Conservation (phyloP, 352 stramenopile species). For the Halophytophthora polymorphica region DNA sequence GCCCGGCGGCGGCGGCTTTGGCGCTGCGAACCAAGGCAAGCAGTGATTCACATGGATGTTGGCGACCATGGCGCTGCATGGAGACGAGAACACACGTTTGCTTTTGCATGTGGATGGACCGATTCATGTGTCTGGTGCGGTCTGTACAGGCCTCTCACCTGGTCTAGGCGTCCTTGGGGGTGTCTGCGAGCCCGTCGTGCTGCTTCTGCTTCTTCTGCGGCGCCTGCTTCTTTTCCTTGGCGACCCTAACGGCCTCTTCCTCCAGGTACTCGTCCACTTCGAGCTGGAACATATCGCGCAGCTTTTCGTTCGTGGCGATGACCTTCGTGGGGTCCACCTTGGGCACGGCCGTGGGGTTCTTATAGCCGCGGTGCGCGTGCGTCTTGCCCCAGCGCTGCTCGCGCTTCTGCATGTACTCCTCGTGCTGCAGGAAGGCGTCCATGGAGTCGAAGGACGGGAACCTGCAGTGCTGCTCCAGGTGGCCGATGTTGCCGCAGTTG, state of each 20-base stretch:
- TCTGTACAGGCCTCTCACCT: conserved; percentile 5
- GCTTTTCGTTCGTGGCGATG: conserved; percentile 41
- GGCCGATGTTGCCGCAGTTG: conserved; percentile 72
- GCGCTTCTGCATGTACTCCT: conserved; percentile 18
- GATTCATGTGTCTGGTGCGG: background rate
- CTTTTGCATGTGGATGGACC: too few species aligned
- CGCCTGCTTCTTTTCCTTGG: conserved; percentile 12
- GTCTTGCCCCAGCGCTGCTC: conserved; percentile 18
- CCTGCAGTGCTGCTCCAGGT: conserved; percentile 48
- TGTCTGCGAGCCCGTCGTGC: conserved; percentile 14
- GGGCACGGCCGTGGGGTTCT: conserved; percentile 11
- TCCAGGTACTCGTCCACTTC: conserved; percentile 64
- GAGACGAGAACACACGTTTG: too few species aligned
- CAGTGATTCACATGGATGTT: conserved; percentile 5
- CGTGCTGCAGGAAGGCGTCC: conserved; percentile 25
- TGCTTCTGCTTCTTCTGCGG: conserved; percentile 13
- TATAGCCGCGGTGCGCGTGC: conserved; percentile 9
- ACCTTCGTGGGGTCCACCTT: conserved; percentile 21
- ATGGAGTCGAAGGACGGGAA: conserved; percentile 27
- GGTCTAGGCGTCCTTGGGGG: conserved; percentile 1
- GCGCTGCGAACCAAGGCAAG: conserved; percentile 25
- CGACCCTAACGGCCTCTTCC: conserved; percentile 8
- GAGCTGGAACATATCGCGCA: conserved; percentile 54
- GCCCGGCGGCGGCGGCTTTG: conserved; percentile 95
- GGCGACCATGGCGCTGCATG: background rate